A percentile compares a stretch with the other conserved stretches of the same genome.
These are phyloP conservation scores for Aspergillus udagawae DNA, from an alignment of 2,329 filamentous ascomycete species.

Conservation along the genomic window DNA sequence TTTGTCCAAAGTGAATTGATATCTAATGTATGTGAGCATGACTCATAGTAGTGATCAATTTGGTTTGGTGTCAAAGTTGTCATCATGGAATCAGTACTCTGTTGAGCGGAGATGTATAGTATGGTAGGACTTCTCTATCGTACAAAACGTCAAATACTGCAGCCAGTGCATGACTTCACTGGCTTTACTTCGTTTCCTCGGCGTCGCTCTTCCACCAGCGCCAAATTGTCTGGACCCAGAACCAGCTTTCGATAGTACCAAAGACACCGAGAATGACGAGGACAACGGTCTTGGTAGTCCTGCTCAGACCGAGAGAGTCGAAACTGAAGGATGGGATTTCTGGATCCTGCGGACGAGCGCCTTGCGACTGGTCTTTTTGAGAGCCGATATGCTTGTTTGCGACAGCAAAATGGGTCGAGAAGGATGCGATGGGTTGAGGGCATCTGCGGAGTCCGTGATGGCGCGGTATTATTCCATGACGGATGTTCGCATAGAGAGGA, in stretches of 20 bases:
- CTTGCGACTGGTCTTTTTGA: background rate
- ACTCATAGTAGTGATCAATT: background rate
- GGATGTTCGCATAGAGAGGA: background rate
- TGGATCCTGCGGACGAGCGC: background rate
- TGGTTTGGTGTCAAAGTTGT: background rate
- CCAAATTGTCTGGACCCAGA: conserved; percentile 27
- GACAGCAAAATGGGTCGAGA: background rate
- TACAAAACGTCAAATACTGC: background rate
- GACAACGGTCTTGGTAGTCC: conserved; percentile 25
- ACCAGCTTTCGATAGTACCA: conserved; percentile 32
- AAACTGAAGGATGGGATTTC: conserved; percentile 13
- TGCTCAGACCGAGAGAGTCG: conserved; percentile 25
- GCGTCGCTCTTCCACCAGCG: conserved; percentile 17
- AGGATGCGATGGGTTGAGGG: background rate
- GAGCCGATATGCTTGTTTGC: background rate
- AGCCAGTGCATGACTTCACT: background rate
- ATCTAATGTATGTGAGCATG: background rate
- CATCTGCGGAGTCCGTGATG: background rate
- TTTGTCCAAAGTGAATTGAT: too few relatives aligned
- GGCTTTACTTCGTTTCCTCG: background rate
- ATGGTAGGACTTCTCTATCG: background rate
- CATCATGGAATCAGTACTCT: too few relatives aligned
- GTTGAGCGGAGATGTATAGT: background rate
- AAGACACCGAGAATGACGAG: conserved; percentile 24
- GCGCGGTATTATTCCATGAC: background rate